Evolutionary conservation across 345 rosid genomes (phyloP).

Genomic region (Balakata baccata): DNA sequence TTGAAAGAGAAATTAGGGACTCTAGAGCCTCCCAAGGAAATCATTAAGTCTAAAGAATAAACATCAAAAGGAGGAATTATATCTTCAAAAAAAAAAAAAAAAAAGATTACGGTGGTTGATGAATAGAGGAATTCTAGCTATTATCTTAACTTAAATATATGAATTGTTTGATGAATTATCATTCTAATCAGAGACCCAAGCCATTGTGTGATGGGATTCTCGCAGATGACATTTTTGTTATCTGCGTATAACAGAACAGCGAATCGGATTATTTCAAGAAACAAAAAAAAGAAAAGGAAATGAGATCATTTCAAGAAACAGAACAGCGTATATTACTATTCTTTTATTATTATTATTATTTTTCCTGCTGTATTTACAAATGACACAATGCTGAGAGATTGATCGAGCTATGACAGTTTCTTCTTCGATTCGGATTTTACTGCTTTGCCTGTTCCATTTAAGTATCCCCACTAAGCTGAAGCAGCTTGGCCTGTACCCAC

Average conservation of each 20-base stretch:
- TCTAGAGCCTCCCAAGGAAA: conserved; percentile 63
- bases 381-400: conserved; percentile 50
- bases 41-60: conserved; percentile 59
- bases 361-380: conserved; percentile 30
- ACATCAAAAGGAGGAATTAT: conserved; percentile 88
- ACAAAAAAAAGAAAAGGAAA: too few species aligned
- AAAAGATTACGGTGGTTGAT: conserved; percentile 84
- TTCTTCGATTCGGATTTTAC: conserved; percentile 44
- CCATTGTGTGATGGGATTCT: conserved; percentile 77
- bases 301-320: too few species aligned
- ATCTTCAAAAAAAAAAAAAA: too few species aligned
- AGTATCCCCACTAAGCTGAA: conserved; percentile 62
- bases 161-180: conserved; percentile 68
- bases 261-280: too few species aligned
- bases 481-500: conserved; percentile 50
- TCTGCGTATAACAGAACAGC: too few species aligned
- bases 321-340: too few species aligned
- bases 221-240: conserved; percentile 96
- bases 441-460: conserved; percentile 72
- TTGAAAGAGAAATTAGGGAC: conserved; percentile 47
- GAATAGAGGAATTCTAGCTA: conserved; percentile 52
- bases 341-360: too few species aligned
- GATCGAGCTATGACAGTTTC: conserved; percentile 59
- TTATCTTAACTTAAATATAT: conserved; percentile 44
- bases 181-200: conserved; percentile 51